phyloP scores from a whole-genome alignment of 2,329 filamentous ascomycete genomes.

The Hypomyces perniciosus region DNA sequence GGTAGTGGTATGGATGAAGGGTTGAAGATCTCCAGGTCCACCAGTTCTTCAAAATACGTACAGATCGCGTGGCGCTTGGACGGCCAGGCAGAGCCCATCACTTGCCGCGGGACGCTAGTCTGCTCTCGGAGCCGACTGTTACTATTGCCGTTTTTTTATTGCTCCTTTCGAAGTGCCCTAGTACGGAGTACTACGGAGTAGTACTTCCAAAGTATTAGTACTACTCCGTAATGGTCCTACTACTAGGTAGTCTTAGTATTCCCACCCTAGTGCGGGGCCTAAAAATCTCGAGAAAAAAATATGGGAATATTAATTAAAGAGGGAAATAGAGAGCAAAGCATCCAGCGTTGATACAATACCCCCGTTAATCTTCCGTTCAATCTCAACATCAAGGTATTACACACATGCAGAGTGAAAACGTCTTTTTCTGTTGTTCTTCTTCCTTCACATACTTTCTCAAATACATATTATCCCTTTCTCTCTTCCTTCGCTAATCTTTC shows the following conservation, averaged over 20 bases:
- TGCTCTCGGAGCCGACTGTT: conserved; percentile 6
- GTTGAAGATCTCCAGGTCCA: conserved; percentile 13
- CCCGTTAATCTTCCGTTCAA: background rate
- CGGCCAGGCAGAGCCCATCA: conserved; percentile 4
- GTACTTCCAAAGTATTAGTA: too few relatives aligned
- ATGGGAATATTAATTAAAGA: too few relatives aligned
- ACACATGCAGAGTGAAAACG: background rate
- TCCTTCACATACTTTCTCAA: background rate
- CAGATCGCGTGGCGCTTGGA: conserved; percentile 19
- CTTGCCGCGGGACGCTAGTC: conserved; percentile 16
- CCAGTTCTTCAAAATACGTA: conserved; percentile 15
- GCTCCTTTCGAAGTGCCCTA: background rate
- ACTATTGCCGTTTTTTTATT: background rate
- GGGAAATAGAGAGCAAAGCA: background rate
- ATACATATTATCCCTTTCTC: background rate
- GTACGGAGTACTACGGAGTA: background rate
- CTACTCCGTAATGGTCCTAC: too few relatives aligned
- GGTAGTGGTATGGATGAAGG: conserved; percentile 4
- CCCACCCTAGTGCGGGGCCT: background rate
- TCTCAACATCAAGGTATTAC: background rate
- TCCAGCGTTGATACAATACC: background rate
- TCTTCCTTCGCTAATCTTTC: background rate
- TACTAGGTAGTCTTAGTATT: background rate
- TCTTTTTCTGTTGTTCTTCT: background rate
- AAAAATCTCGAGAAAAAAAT: too few relatives aligned